Evolutionary conservation across 495 filamentous ascomycete genomes (phyloP), one percentile per base, ranked within the genome.

Genomic region (Penicillium paxilli): DNA sequence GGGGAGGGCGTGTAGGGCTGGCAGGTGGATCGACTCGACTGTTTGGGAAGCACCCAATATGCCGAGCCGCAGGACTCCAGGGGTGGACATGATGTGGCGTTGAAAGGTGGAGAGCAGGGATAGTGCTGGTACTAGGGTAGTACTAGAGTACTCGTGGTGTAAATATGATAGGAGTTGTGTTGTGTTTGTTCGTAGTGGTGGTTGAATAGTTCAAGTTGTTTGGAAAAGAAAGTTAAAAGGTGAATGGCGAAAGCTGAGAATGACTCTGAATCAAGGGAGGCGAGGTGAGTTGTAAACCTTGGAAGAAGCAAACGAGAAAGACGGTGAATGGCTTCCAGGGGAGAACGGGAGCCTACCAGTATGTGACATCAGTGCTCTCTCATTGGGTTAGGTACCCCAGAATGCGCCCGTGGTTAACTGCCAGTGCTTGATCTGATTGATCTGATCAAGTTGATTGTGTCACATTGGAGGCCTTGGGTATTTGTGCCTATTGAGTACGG

Each of bases 1-100:
- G 22, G 56, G 52, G 40, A 83, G 72, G 22, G 75, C 58, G 25
- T 57, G 51, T 8, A 85, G 64, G 16, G 65, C 68, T 20, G 80
- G 78, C 11, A 84, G 65, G 58, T 83, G 79, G 50, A 75, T 69
- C 16, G 73, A 70, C 65, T 81, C 75, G 35, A 80, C 66, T 16
- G 79, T 67, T 35, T 76, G 66, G 37, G 64, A 53, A 21, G 66
- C 62, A 46, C 80, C 76, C 32, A 83, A 65, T 44, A 83, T 73
- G 22, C 80, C 80, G 21, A 82, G 62, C 22, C 59, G 62, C 26
- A 75, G 57, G 49, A 56, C 28, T 21, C n/a, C n/a, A n/a, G 54
- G 52, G 50, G 60, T 59, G 5, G 58, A 54, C 60, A 68, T 70
- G 16, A n/a, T n/a, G 16, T 51, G 44, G 37, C 16, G 22, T 26